Percentiles rank a stretch among this genome's conserved stretches.
Conservation (phyloP, 768 basidiomycete genomes). For the Auriculariales sp. region DNA sequence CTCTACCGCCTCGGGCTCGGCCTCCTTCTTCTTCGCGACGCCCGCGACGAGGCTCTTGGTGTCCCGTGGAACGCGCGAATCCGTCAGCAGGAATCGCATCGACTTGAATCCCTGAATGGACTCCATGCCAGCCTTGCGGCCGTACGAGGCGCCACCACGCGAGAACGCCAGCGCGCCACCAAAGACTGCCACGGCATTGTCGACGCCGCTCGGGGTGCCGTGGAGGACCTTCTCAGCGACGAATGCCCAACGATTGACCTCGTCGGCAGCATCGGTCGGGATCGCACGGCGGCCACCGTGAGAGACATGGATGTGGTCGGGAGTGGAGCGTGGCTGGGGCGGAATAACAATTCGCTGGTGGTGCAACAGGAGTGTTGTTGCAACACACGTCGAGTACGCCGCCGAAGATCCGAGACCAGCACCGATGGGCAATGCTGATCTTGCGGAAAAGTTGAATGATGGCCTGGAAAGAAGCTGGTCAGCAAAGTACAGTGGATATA, state of each 20-base stretch:
- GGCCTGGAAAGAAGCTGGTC: slow-evolving; percentile 30
- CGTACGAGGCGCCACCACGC: slow-evolving; percentile 63
- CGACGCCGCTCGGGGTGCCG: slow-evolving; percentile 93
- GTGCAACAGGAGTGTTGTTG: slow-evolving; percentile 65
- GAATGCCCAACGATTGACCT: slow-evolving; percentile 89
- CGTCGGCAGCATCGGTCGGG: slow-evolving; percentile 47
- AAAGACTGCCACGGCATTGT: slow-evolving; percentile 86
- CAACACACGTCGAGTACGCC: slow-evolving; percentile 80
- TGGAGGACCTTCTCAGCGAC: slow-evolving; percentile 91
- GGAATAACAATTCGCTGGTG: slow-evolving; percentile 52
- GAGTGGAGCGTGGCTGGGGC: slow-evolving; percentile 14
- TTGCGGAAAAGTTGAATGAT: slow-evolving; percentile 63
- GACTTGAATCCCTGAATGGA: slow-evolving; percentile 86
- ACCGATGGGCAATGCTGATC: slow-evolving; percentile 82
- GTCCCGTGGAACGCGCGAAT: slow-evolving; percentile 85
- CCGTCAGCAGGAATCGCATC: slow-evolving; percentile 76
- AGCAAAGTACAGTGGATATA: slow-evolving; percentile 5
- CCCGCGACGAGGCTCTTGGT: slow-evolving; percentile 88
- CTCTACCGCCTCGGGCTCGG: slow-evolving; percentile 80
- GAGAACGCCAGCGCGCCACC: slow-evolving; percentile 90
- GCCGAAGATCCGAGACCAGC: slow-evolving; percentile 97
- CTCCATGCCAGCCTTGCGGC: slow-evolving; percentile 70
- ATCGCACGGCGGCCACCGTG: slow-evolving; percentile 55
- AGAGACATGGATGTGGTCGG: slow-evolving; percentile 44
- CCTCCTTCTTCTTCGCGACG: slow-evolving; percentile 55